phyloP scores from a whole-genome alignment of 805 yeast genomes.

The Cyberlindnera bimundalis region DNA sequence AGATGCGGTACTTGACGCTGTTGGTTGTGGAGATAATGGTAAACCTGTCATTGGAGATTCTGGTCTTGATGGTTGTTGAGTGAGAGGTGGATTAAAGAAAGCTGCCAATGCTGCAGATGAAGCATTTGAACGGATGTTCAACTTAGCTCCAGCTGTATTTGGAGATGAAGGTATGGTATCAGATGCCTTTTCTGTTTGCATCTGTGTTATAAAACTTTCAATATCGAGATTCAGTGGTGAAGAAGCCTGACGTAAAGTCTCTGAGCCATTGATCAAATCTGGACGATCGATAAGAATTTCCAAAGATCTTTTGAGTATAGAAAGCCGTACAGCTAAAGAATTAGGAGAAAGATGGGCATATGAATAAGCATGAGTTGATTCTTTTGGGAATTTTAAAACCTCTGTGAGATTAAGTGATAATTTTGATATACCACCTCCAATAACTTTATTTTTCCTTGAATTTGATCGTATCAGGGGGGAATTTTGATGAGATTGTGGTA shows the following conservation, averaged over 20 bases:
- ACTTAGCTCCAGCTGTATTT: conserved; percentile 12
- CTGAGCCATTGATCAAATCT: conserved; percentile 18
- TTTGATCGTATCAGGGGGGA: conserved; percentile 12
- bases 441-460: conserved; percentile 9
- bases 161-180: conserved; percentile 5
- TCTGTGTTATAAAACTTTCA: conserved; percentile 25
- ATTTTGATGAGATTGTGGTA: conserved; percentile 7
- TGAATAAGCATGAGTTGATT: conserved; percentile 81
- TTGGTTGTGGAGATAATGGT: not conserved
- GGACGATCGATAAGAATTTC: conserved; percentile 53
- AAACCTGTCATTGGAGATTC: conserved; percentile 2
- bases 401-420: conserved; percentile 35
- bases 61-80: conserved; percentile 7
- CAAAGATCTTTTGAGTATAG: conserved; percentile 70
- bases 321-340: conserved; percentile 70
- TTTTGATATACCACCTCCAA: conserved; percentile 28
- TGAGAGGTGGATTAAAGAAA: conserved; percentile 22
- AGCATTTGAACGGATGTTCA: conserved; percentile 35
- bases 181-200: conserved; percentile 17
- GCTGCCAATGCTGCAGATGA: conserved; percentile 39
- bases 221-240: conserved; percentile 24
- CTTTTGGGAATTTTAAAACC: conserved; percentile 64
- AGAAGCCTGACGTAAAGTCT: conserved; percentile 5
- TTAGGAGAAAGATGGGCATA: conserved; percentile 81
- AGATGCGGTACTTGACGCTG: not conserved